These are phyloP conservation scores for Carex kokanica DNA, from an alignment of 176 grass and related monocot species.

Conservation along the genomic window DNA sequence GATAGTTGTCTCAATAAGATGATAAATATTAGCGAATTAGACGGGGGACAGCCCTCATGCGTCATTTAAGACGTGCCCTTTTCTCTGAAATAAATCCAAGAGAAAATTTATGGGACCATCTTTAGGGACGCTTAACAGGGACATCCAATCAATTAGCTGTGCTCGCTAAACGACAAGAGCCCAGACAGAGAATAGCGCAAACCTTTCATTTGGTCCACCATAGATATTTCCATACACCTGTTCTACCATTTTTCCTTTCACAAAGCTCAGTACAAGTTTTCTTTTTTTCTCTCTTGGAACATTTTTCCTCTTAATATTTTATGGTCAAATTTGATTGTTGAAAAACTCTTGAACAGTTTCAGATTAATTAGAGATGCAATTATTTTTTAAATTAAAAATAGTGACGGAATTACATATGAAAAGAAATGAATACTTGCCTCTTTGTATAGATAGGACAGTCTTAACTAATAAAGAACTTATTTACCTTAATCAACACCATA, in stretches of 20 bases:
- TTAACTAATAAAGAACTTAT: too few species aligned
- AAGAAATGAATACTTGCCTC: too few species aligned
- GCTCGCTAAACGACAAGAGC: constrained; percentile 22
- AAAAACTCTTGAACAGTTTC: too few species aligned
- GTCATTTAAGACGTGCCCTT: constrained; percentile 27
- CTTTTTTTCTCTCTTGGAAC: too few species aligned
- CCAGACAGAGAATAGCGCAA: constrained; percentile 16
- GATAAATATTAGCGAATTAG: background rate
- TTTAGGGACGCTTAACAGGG: background rate
- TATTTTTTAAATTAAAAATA: too few species aligned
- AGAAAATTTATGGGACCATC: constrained; percentile 1
- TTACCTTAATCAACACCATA: too few species aligned
- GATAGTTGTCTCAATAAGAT: constrained; percentile 20
- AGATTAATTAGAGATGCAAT: too few species aligned
- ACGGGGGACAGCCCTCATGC: constrained; percentile 20
- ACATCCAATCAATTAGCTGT: constrained; percentile 21
- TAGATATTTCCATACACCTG: background rate
- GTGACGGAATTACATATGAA: too few species aligned
- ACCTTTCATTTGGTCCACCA: background rate
- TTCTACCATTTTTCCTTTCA: background rate
- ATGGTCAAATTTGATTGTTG: too few species aligned
- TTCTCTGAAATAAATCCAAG: constrained; percentile 28
- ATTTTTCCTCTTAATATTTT: too few species aligned
- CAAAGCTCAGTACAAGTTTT: too few species aligned
- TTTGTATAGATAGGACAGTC: too few species aligned